Evolutionary conservation across 352 stramenopile species (phyloP).

Genomic region (Phytophthora brassicae): DNA sequence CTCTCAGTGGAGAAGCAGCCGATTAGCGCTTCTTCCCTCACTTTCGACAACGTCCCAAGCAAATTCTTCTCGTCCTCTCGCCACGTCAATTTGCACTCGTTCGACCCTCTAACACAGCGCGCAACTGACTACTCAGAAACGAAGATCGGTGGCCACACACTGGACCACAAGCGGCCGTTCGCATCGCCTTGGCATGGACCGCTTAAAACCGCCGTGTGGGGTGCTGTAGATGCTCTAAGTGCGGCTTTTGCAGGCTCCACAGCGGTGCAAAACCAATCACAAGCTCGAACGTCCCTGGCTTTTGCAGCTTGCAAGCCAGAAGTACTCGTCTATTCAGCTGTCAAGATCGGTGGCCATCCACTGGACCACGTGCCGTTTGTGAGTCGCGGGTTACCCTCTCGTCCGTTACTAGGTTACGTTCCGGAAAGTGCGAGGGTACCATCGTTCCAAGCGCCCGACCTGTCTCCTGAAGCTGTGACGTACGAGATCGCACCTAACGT

Average conservation of each 20-base stretch:
- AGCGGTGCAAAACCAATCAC: neutral
- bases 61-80: constrained; percentile 32
- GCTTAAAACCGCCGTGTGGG: constrained; percentile 34
- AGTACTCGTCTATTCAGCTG: constrained; percentile 53
- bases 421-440: neutral
- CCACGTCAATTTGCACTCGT: constrained; percentile 63
- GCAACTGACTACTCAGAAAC: constrained; percentile 52
- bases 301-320: constrained; percentile 42
- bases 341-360: constrained; percentile 79
- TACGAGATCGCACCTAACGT: constrained; percentile 37
- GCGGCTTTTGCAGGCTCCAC: constrained; percentile 15
- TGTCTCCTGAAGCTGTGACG: constrained; percentile 22
- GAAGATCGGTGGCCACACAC: constrained; percentile 71
- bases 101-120: constrained; percentile 26
- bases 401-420: constrained; percentile 55
- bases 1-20: constrained; percentile 12
- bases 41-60: constrained; percentile 13
- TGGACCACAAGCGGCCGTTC: constrained; percentile 63
- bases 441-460: constrained; percentile 13
- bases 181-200: constrained; percentile 31
- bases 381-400: constrained; percentile 58
- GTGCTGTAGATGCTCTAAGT: constrained; percentile 16
- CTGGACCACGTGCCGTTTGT: constrained; percentile 79
- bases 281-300: constrained; percentile 38
- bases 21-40: neutral